phyloP scores from a whole-genome alignment of 352 stramenopile species.

The Peronospora farinosa region DNA sequence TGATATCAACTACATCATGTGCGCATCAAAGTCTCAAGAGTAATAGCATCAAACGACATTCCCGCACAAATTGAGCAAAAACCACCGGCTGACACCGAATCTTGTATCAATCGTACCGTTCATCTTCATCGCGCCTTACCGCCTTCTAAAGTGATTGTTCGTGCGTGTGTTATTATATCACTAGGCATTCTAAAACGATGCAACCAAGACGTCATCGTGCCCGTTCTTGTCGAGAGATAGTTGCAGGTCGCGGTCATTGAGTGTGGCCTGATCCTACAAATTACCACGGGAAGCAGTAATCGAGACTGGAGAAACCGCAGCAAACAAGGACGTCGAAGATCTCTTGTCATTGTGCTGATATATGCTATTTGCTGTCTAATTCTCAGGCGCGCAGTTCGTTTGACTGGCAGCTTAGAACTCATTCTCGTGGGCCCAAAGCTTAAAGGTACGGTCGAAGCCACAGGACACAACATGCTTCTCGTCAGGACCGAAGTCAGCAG shows the following conservation, averaged over 20 bases:
- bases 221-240: constrained; percentile 42
- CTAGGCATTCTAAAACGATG: constrained; percentile 36
- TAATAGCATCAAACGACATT: constrained; percentile 4
- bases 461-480: constrained; percentile 86
- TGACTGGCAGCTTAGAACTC: constrained; percentile 61
- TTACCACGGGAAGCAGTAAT: constrained; percentile 28
- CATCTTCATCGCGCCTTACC: background rate
- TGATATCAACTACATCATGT: constrained; percentile 82
- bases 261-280: constrained; percentile 30
- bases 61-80: constrained; percentile 1
- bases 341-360: constrained; percentile 2
- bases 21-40: constrained; percentile 51
- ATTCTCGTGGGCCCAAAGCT: constrained; percentile 87
- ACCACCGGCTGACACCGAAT: background rate
- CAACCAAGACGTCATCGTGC: constrained; percentile 43
- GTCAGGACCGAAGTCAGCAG: constrained; percentile 86
- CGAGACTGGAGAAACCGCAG: constrained; percentile 44
- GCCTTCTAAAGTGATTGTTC: constrained; percentile 4
- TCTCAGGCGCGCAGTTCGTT: background rate
- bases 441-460: constrained; percentile 89
- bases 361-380: constrained; percentile 7
- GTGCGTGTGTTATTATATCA: constrained; percentile 24
- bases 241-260: constrained; percentile 40
- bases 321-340: constrained; percentile 14
- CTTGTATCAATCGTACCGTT: background rate